Evolutionary conservation across 805 yeast genomes (phyloP).

Genomic region (Teunomyces pallodes): DNA sequence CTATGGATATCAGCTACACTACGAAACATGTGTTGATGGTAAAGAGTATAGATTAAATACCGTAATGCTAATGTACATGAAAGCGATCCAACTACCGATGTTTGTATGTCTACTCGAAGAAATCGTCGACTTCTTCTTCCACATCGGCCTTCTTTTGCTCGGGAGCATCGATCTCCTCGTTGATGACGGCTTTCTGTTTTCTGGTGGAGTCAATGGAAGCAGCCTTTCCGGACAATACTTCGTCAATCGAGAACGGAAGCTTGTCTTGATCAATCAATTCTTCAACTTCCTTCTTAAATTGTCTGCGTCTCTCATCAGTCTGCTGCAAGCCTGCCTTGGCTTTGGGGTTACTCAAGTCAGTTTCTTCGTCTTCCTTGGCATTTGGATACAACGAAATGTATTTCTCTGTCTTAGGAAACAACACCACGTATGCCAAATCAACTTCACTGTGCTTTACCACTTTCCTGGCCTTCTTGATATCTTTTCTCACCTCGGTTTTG

Average conservation of each 20-base stretch:
- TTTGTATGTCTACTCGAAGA: constrained; percentile 18
- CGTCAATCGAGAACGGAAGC: constrained; percentile 52
- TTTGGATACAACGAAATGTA: constrained; percentile 76
- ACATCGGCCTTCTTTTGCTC: constrained; percentile 17
- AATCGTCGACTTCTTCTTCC: constrained; percentile 23
- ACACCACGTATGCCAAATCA: constrained; percentile 71
- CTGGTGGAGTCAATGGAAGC: constrained; percentile 12
- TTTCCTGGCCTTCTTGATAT: constrained; percentile 45
- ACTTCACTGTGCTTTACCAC: constrained; percentile 55
- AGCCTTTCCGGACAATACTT: constrained; percentile 40
- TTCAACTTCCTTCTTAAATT: constrained; percentile 49
- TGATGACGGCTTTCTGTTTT: constrained; percentile 13
- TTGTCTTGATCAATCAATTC: constrained; percentile 50
- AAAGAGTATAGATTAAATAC: background rate
- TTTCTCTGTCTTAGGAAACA: constrained; percentile 77
- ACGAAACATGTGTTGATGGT: background rate
- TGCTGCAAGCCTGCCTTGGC: constrained; percentile 40
- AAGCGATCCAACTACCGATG: background rate
- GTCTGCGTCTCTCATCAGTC: constrained; percentile 44
- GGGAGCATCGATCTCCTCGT: constrained; percentile 45
- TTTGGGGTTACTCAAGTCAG: constrained; percentile 22
- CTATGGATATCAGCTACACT: constrained; percentile 52
- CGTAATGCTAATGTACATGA: constrained; percentile 3
- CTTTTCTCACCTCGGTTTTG: constrained; percentile 33
- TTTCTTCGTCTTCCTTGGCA: constrained; percentile 19